Evolutionary conservation across 495 filamentous ascomycete genomes (phyloP).

Genomic region (Hypomontagnella monticulosa): DNA sequence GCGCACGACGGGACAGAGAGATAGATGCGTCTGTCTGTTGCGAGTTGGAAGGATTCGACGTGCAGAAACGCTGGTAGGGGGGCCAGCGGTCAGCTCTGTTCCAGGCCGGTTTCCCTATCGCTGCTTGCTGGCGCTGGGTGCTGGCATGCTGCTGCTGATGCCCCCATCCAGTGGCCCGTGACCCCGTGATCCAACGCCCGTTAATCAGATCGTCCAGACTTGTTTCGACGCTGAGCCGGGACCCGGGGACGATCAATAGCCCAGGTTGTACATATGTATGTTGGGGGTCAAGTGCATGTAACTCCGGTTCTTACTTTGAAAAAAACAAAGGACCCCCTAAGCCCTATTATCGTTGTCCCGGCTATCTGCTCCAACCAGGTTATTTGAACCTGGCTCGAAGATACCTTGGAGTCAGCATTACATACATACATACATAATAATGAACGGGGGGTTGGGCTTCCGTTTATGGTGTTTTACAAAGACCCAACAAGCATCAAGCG

Average conservation of each 20-base stretch:
- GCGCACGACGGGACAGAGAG: neutral
- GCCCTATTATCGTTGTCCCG: too few relatives aligned
- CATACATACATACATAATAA: neutral
- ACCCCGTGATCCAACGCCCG: neutral
- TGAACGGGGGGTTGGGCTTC: neutral
- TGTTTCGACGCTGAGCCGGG: neutral
- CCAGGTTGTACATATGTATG: constrained; percentile 12
- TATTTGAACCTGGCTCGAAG: neutral
- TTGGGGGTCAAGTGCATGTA: constrained; percentile 22
- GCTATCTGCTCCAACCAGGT: too few relatives aligned
- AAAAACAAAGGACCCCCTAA: too few relatives aligned
- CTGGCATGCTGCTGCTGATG: constrained; percentile 1
- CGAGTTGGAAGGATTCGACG: constrained; percentile 17
- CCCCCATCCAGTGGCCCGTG: constrained; percentile 4
- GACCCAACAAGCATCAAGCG: neutral
- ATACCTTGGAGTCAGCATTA: neutral
- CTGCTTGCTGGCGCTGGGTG: neutral
- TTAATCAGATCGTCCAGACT: constrained; percentile 18
- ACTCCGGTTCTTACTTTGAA: neutral
- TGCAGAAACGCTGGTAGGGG: neutral
- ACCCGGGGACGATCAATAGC: constrained; percentile 17
- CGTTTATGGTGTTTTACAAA: neutral
- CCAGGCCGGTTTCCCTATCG: neutral
- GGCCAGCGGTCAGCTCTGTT: too few relatives aligned
- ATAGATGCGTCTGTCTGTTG: neutral